Base-by-base conservation (phyloP, 441 rosid species). In the Gossypium schwendimanii region DNA sequence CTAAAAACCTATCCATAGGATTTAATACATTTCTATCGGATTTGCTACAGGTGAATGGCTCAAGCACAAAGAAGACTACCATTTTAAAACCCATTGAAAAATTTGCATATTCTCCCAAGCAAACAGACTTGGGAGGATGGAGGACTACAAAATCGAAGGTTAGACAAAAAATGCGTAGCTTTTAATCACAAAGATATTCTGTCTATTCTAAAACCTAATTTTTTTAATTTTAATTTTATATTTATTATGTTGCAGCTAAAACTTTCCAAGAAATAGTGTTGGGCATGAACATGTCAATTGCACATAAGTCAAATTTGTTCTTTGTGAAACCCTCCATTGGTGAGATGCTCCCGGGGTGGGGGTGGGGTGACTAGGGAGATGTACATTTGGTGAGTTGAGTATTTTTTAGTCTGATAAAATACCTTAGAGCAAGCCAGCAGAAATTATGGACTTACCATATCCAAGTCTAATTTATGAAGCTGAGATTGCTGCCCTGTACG, bases 131-230 rank as follows among this genome's bases (percentile, higher is more conserved):
- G 17, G 91, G 87, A 45, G 98, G 95, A 64, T 93, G 98, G 97
- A 91, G 99, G 70, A 84, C 87, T 45, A 90, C 99, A 44, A 88
- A 81, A 81, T 74, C 97, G 50, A 89, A 95, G 93, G 94, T 90
- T 18, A 75, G 78, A 71, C 73, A 63, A 5, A 31, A 36, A 63
- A 70, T 15, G 55, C 36, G 69, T 23, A 17, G 17, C 57, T 64
- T 64, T 75, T 60, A 49, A 23, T 5, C 23, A 49, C 28, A 12
- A 10, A 47, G 45, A 11, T 18, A 28, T 74, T 63, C 14, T 20
- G 2, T 65, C 74, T 14, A 55, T 7, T 47, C 52, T 72, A 26
- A 69, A 53, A 26, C 39, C 65, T 63, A 20, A 59, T 20, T 20
- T 58, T 4, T 58, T 58, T 58, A 1, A 1, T 23, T 53, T 17